Evolutionary conservation across 225 moss, liverwort and hornwort genomes (phyloP), one percentile per base, ranked within the genome.

Genomic region (Climacium dendroides): DNA sequence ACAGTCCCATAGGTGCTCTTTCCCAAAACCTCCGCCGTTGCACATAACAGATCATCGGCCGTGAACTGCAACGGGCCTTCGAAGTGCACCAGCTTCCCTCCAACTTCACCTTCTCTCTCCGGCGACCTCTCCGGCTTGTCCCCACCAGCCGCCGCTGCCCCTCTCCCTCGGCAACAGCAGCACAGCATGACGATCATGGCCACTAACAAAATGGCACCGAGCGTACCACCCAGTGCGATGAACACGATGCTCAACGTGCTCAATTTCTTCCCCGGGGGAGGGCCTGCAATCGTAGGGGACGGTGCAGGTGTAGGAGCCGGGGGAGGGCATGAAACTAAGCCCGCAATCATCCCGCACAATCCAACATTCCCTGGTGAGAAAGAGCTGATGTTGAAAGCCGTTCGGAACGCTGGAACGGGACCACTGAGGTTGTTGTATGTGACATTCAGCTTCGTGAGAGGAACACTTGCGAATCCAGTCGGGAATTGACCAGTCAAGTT

Each of bases 1-100:
- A 97, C 97, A 18, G 97, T 97, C 17, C 97, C 97, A 47, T 97
- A 97, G 32, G 95, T 97, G 58, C 95, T 95, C 92, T 97, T 97
- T 6, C 97, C 97, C 85, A 97, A 69, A 45, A 97, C 97, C 84
- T 97, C 97, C 19, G 96, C 97, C 6, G 97, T 97, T 17, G 97
- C 97, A 81, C 96, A 96, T 19, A 97, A 85, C 11, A 97, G 90
- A 57, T 97, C 97, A 92, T 97, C 97, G 15, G 96, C 96, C 41
- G 92, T 93, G 77, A 97, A 95, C 59, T 91, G 89, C 18, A 95
- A 87, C 15, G 95, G 96, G 1, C 96, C 95, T 85, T 96, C 97
- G 67, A 97, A 97, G 60, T 97, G 97, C 5, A 95, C 95, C 53
- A 97, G 92, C 85, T 94, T 97, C 11, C 96, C 97, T 24, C 95